A percentile compares a stretch with the other conserved stretches of the same genome.
Evolutionary conservation across 345 rosid genomes (phyloP).

Genomic region (Moricandia moricandioides): DNA sequence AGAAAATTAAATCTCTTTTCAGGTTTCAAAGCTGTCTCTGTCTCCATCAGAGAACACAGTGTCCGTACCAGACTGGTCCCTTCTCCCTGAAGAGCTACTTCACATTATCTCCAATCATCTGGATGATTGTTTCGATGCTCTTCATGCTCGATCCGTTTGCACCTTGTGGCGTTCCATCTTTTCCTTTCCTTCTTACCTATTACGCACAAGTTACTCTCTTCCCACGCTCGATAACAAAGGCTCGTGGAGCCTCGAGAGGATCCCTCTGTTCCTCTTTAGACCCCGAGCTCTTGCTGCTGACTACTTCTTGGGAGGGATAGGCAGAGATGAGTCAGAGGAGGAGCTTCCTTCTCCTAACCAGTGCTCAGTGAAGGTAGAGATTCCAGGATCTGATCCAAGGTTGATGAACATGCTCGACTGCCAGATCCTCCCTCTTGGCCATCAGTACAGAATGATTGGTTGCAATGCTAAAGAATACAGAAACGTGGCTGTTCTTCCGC

Average conservation of each 20-base stretch:
- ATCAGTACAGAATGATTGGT: not conserved
- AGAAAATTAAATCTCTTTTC: not conserved
- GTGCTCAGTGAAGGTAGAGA: conserved; percentile 3
- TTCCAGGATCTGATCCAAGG: not conserved
- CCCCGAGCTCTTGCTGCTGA: not conserved
- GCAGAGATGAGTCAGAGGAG: not conserved
- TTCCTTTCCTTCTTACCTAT: not conserved
- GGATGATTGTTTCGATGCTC: not conserved
- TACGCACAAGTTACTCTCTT: not conserved
- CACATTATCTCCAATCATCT: not conserved
- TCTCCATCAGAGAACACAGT: not conserved
- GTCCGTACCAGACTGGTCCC: not conserved
- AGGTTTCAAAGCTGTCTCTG: not conserved
- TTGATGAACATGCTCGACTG: not conserved
- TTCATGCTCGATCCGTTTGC: conserved; percentile 24
- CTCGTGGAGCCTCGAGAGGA: not conserved
- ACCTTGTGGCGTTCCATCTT: conserved; percentile 2
- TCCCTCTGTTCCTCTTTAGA: conserved; percentile 15
- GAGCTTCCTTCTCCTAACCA: not conserved
- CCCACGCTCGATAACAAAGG: not conserved
- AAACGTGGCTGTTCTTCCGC: not conserved
- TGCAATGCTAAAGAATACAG: not conserved
- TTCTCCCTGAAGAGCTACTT: conserved; percentile 4
- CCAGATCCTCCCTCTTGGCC: not conserved
- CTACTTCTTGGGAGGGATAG: not conserved